phyloP scores from a whole-genome alignment of 768 basidiomycete species.

The Krasilnikovozyma curviuscula region DNA sequence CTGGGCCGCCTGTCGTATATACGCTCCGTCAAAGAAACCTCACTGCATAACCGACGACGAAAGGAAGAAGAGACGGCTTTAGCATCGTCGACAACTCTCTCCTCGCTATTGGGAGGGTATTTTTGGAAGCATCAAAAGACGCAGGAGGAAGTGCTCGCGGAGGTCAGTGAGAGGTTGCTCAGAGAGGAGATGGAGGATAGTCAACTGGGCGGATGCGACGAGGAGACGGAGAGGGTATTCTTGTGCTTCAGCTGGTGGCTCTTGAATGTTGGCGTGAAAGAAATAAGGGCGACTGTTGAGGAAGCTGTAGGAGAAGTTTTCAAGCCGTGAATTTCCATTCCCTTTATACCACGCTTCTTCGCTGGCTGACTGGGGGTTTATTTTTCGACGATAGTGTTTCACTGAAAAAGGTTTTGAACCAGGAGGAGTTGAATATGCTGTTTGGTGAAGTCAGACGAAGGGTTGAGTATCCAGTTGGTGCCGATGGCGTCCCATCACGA shows the following conservation, averaged over 20 bases:
- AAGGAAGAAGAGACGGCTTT: too few species aligned
- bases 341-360: slow-evolving; percentile 29
- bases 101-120: too few species aligned
- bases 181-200: slow-evolving; percentile 1
- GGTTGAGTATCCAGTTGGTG: slow-evolving; percentile 8
- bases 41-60: neutral
- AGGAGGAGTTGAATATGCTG: slow-evolving; percentile 9
- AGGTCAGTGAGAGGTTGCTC: slow-evolving; percentile 26
- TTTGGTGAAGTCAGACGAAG: slow-evolving; percentile 5
- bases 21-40: slow-evolving; percentile 33
- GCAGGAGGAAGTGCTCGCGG: slow-evolving; percentile 15
- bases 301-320: slow-evolving; percentile 64
- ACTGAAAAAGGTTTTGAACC: slow-evolving; percentile 13
- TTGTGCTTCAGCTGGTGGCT: slow-evolving; percentile 86
- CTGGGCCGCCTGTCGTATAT: slow-evolving; percentile 69
- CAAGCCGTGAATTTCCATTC: slow-evolving; percentile 40
- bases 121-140: slow-evolving; percentile 8
- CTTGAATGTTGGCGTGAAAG: slow-evolving; percentile 76
- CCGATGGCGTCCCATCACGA: slow-evolving; percentile 2
- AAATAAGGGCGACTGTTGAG: slow-evolving; percentile 52
- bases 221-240: slow-evolving; percentile 58
- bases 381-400: slow-evolving; percentile 11
- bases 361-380: slow-evolving; percentile 1
- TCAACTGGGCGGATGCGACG: slow-evolving; percentile 16
- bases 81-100: too few species aligned